Conservation (phyloP, 371 early-diverging fungal species). For the Syncephalastrum sp. region DNA sequence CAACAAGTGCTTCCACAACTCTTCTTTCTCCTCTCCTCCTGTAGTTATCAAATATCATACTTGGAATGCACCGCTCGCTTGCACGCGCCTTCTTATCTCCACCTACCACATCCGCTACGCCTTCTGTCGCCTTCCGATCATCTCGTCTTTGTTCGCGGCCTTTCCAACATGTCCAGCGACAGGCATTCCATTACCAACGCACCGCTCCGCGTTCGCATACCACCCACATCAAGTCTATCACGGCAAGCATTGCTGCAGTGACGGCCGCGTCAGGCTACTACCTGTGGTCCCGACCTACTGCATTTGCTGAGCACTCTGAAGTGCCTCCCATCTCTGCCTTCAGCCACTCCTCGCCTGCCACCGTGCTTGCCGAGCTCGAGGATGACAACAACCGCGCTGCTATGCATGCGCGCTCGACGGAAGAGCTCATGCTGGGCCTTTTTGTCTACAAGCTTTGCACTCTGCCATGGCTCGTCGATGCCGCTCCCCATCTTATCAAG, state of each 20-base stretch:
- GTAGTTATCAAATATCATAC: neutral
- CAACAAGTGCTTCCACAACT: neutral
- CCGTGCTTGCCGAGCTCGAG: constrained; percentile 26
- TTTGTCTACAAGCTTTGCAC: constrained; percentile 42
- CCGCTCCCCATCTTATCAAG: constrained; percentile 46
- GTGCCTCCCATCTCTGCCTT: constrained; percentile 29
- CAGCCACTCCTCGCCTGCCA: constrained; percentile 23
- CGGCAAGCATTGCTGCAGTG: constrained; percentile 17
- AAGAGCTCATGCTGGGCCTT: constrained; percentile 29
- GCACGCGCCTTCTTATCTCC: constrained; percentile 7
- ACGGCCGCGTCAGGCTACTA: constrained; percentile 15
- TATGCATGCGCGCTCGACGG: constrained; percentile 49
- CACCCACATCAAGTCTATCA: constrained; percentile 18
- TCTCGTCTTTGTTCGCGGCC: constrained; percentile 1
- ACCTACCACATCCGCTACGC: constrained; percentile 9
- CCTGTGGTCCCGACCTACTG: constrained; percentile 8
- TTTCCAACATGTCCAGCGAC: neutral
- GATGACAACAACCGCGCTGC: constrained; percentile 47
- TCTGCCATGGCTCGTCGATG: constrained; percentile 39
- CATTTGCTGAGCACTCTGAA: constrained; percentile 11
- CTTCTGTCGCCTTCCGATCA: constrained; percentile 3
- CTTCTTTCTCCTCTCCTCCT: constrained; percentile 3
- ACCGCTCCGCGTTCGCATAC: constrained; percentile 3
- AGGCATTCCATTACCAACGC: neutral
- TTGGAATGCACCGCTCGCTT: constrained; percentile 12